Evolutionary conservation across 1,139 yeast genomes (phyloP).

Genomic region (Scheffersomyces insectosa): DNA sequence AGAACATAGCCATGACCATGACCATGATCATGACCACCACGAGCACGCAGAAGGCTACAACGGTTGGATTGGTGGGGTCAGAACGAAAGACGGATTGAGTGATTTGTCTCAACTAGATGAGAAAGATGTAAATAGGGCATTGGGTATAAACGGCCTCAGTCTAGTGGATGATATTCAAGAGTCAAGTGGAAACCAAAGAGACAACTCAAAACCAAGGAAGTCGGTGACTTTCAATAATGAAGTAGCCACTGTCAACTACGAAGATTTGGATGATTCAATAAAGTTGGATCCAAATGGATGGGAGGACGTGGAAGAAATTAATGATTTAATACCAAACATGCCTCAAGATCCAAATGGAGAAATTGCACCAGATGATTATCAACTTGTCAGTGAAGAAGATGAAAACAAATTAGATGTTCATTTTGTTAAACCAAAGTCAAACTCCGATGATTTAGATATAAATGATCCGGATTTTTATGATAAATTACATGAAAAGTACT

Average conservation of each 20-base stretch:
- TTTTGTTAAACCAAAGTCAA: conserved; percentile 55
- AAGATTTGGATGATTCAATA: conserved; percentile 29
- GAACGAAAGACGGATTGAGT: conserved; percentile 33
- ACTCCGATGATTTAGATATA: conserved; percentile 49
- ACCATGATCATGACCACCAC: conserved; percentile 24
- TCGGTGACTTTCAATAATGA: conserved; percentile 40
- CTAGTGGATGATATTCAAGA: conserved; percentile 11
- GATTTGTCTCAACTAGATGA: conserved; percentile 38
- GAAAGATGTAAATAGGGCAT: conserved; percentile 40
- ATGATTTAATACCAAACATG: conserved; percentile 26
- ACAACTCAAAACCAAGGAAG: conserved; percentile 17
- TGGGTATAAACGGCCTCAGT: conserved; percentile 25
- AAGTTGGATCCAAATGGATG: conserved; percentile 37
- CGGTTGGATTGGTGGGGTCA: conserved; percentile 73
- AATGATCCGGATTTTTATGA: conserved; percentile 78
- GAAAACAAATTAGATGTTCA: conserved; percentile 51
- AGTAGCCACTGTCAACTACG: conserved; percentile 43
- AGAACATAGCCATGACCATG: conserved; percentile 6
- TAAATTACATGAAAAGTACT: conserved; percentile 80
- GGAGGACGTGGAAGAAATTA: conserved; percentile 42
- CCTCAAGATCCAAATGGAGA: conserved; percentile 13
- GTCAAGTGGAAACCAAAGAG: conserved; percentile 1
- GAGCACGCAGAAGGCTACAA: conserved; percentile 66
- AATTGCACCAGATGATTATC: conserved; percentile 48
- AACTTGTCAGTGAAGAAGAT: conserved; percentile 34